Conservation (phyloP, 169 alveolate species). For the Plasmodium vivax region DNA sequence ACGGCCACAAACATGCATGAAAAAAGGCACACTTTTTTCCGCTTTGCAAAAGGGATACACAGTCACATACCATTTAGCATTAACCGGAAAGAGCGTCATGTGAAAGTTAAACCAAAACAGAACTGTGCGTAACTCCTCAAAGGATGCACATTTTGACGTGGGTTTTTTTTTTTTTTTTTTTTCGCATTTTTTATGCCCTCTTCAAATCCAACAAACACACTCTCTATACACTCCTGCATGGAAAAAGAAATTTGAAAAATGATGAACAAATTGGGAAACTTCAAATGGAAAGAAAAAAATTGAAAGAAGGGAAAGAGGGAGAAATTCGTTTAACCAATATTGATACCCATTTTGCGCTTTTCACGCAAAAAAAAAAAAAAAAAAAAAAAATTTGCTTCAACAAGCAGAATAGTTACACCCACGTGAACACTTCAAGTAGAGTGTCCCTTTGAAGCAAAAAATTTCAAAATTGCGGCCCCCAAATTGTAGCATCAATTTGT, state of each 20-base stretch:
- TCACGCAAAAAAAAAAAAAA: neutral
- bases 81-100: neutral
- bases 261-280: neutral
- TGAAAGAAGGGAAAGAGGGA: neutral
- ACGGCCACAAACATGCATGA: neutral
- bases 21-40: neutral
- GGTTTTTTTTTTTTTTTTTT: neutral
- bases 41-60: neutral
- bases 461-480: neutral
- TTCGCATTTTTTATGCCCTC: neutral
- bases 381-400: conserved; percentile 15
- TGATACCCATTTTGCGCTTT: neutral
- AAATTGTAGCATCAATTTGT: conserved; percentile 5
- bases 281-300: neutral
- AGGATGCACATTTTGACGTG: neutral
- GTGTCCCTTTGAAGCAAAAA: neutral
- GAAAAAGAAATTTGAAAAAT: neutral
- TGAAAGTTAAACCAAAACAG: neutral
- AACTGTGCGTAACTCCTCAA: neutral
- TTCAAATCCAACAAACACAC: neutral
- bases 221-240: neutral
- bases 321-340: neutral
- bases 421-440: conserved; percentile 6
- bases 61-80: neutral
- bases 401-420: neutral